These are phyloP conservation scores for Populus deltoides DNA, from an alignment of 345 rosid species.

Conservation along the genomic window DNA sequence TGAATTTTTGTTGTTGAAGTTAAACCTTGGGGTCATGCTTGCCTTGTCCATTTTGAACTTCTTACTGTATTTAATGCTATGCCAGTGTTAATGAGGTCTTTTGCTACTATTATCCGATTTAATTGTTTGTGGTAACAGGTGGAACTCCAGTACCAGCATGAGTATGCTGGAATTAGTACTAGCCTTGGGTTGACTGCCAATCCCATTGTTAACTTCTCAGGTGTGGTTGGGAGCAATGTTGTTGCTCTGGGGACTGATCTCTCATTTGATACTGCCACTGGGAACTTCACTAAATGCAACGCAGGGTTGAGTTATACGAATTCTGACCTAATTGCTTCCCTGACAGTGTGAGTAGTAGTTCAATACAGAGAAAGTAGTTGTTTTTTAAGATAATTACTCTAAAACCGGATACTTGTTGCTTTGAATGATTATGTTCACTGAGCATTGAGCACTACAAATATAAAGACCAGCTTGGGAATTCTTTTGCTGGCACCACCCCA, in stretches of 20 bases:
- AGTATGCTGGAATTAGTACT: slow-evolving; percentile 81
- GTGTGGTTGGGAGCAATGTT: slow-evolving; percentile 65
- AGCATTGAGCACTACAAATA: not conserved
- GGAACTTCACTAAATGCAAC: slow-evolving; percentile 74
- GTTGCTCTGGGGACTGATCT: slow-evolving; percentile 86
- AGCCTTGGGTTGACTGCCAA: slow-evolving; percentile 77
- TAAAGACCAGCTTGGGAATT: not conserved
- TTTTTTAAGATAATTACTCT: not conserved
- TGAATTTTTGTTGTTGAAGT: not conserved
- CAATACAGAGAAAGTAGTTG: not conserved
- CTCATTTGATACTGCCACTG: slow-evolving; percentile 67
- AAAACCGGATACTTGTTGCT: not conserved
- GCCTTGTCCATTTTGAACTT: not conserved
- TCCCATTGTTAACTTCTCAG: slow-evolving; percentile 84
- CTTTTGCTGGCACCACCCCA: not conserved
- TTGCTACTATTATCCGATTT: slow-evolving; percentile 9
- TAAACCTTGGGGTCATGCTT: not conserved
- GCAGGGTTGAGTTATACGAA: slow-evolving; percentile 65
- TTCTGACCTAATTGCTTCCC: slow-evolving; percentile 70
- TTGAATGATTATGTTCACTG: not conserved
- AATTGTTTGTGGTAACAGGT: slow-evolving; percentile 40
- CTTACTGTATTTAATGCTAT: not conserved
- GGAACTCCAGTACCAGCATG: slow-evolving; percentile 89
- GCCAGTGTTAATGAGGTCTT: not conserved
- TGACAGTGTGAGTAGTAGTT: slow-evolving; percentile 62